Percentiles rank a stretch among this genome's conserved stretches.
These are phyloP conservation scores for Phialophora macrospora DNA, from an alignment of 2,329 filamentous ascomycete genomes.

Conservation along the genomic window DNA sequence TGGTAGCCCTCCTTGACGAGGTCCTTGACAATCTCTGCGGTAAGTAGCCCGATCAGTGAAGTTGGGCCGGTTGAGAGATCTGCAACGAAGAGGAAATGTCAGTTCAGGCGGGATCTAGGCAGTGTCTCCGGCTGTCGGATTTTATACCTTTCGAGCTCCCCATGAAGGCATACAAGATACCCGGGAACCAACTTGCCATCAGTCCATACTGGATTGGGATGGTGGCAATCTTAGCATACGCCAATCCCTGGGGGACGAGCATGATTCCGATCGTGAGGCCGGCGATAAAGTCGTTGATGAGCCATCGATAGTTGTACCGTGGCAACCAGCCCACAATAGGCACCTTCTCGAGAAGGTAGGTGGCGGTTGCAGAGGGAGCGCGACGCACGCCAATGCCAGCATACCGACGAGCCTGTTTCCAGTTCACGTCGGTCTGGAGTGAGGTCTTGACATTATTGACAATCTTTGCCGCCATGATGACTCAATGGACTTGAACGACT, in stretches of 20 bases:
- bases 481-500: neutral
- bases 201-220: constrained; percentile 66
- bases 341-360: constrained; percentile 65
- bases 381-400: constrained; percentile 43
- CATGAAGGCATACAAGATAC: constrained; percentile 63
- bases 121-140: neutral
- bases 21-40: constrained; percentile 63
- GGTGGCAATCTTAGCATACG: constrained; percentile 66
- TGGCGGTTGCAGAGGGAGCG: constrained; percentile 58
- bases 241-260: constrained; percentile 65
- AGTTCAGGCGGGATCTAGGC: neutral
- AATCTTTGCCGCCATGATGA: constrained; percentile 16
- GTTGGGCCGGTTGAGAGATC: constrained; percentile 68
- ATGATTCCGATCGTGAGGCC: constrained; percentile 65
- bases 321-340: constrained; percentile 68
- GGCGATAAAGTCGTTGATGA: constrained; percentile 65
- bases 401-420: constrained; percentile 29
- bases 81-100: constrained; percentile 20
- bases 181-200: constrained; percentile 65
- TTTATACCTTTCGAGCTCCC: constrained; percentile 64
- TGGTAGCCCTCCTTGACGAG: constrained; percentile 58
- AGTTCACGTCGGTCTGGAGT: constrained; percentile 34
- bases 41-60: constrained; percentile 67
- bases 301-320: constrained; percentile 65
- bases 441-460: constrained; percentile 31